phyloP scores from a whole-genome alignment of 805 yeast species.

The Torulaspora indica region DNA sequence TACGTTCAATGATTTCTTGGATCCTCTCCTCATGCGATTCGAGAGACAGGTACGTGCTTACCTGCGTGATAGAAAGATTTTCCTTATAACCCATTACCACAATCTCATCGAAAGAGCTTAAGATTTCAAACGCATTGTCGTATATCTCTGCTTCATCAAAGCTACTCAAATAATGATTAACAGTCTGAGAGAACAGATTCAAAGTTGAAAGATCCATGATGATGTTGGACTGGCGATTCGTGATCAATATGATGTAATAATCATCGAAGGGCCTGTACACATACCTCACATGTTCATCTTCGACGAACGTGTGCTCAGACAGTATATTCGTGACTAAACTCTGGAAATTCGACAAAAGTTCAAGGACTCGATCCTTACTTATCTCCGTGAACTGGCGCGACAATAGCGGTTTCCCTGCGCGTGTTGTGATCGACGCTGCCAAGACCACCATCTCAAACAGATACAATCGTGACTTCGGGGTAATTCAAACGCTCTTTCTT shows the following conservation, averaged over 20 bases:
- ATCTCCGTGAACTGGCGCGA: conserved; percentile 90
- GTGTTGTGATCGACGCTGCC: conserved; percentile 92
- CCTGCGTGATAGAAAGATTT: conserved; percentile 73
- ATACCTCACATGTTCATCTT: conserved; percentile 85
- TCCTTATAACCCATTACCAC: conserved; percentile 87
- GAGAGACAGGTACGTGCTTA: conserved; percentile 88
- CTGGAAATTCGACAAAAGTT: conserved; percentile 81
- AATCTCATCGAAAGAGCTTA: conserved; percentile 92
- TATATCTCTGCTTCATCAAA: conserved; percentile 80
- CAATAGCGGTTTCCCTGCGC: conserved; percentile 85
- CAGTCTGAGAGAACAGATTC: conserved; percentile 76
- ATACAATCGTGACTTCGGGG: neutral
- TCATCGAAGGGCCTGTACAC: conserved; percentile 96
- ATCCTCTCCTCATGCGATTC: conserved; percentile 98
- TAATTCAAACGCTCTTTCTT: neutral
- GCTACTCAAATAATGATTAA: conserved; percentile 63
- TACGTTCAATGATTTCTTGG: conserved; percentile 94
- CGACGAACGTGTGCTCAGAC: conserved; percentile 88
- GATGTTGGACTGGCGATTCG: conserved; percentile 86
- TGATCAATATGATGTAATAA: conserved; percentile 81
- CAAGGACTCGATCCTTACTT: conserved; percentile 77
- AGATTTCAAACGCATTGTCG: conserved; percentile 79
- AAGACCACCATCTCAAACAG: conserved; percentile 56
- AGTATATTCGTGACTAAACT: conserved; percentile 60
- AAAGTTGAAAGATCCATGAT: conserved; percentile 92